phyloP scores from a whole-genome alignment of 2,329 filamentous ascomycete species.

The Fusarium papillatum region DNA sequence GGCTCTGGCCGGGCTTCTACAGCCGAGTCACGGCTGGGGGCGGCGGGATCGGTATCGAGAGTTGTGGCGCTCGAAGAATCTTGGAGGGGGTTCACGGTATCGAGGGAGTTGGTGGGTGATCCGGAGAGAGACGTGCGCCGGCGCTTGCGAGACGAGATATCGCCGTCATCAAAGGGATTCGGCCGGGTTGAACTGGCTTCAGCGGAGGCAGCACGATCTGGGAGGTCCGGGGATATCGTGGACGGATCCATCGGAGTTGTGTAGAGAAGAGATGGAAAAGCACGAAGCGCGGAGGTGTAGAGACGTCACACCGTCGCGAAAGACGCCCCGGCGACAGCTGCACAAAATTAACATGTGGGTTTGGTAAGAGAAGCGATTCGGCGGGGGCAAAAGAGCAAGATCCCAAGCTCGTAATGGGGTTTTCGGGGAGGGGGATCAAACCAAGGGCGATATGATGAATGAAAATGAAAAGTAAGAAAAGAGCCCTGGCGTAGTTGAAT shows the following conservation, averaged over 20 bases:
- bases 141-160: slow-evolving; percentile 70
- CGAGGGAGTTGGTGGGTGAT: slow-evolving; percentile 67
- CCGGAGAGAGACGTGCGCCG: slow-evolving; percentile 70
- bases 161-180: slow-evolving; percentile 74
- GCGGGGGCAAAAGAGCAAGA: slow-evolving; percentile 35
- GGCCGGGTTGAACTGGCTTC: slow-evolving; percentile 74
- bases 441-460: slow-evolving; percentile 1
- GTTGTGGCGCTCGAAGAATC: slow-evolving; percentile 50
- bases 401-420: slow-evolving; percentile 25
- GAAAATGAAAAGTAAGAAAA: slow-evolving; percentile 24
- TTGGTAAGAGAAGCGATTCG: slow-evolving; percentile 43
- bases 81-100: slow-evolving; percentile 52
- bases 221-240: slow-evolving; percentile 63
- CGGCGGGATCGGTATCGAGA: slow-evolving; percentile 46
- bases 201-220: slow-evolving; percentile 71
- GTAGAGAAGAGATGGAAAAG: slow-evolving; percentile 49
- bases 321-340: slow-evolving; percentile 67
- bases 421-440: slow-evolving; percentile 23
- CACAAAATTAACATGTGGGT: slow-evolving; percentile 70
- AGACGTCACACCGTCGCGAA: slow-evolving; percentile 65
- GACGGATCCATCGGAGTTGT: slow-evolving; percentile 68
- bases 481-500: slow-evolving; percentile 16
- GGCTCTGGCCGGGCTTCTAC: slow-evolving; percentile 56
- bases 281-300: slow-evolving; percentile 60
- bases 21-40: slow-evolving; percentile 40